phyloP scores from a whole-genome alignment of 2,329 filamentous ascomycete genomes.

The Xylaria sp. region DNA sequence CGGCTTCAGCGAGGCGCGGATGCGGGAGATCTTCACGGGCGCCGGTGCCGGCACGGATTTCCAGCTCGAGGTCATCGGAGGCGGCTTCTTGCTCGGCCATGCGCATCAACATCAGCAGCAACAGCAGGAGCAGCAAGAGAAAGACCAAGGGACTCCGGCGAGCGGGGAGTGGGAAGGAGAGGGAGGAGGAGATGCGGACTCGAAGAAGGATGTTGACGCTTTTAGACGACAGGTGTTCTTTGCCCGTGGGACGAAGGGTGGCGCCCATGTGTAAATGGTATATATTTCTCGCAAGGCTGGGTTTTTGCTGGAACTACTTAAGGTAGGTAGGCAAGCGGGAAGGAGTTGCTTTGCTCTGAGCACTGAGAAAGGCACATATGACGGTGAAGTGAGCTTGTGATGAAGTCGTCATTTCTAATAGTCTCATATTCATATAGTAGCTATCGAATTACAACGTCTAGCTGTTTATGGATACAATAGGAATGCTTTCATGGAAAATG shows the following conservation, averaged over 20 bases:
- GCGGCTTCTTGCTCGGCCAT: slow-evolving; percentile 52
- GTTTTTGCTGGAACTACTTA: too few species aligned
- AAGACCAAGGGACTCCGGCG: background rate
- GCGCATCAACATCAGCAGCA: slow-evolving; percentile 22
- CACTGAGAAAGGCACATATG: too few species aligned
- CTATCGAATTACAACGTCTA: background rate
- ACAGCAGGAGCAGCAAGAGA: background rate
- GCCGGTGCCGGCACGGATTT: slow-evolving; percentile 71
- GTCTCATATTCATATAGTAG: too few species aligned
- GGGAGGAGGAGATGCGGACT: background rate
- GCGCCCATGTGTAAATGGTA: background rate
- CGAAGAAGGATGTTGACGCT: slow-evolving; percentile 43
- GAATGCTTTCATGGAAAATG: background rate
- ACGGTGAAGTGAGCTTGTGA: too few species aligned
- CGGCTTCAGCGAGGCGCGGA: slow-evolving; percentile 71
- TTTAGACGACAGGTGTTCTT: slow-evolving; percentile 60
- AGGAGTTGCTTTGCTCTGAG: too few species aligned
- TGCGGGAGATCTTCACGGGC: slow-evolving; percentile 70
- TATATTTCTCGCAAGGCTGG: background rate
- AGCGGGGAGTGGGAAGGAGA: slow-evolving; percentile 7
- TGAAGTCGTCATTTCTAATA: too few species aligned
- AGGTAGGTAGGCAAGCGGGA: too few species aligned
- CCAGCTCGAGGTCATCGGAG: slow-evolving; percentile 64
- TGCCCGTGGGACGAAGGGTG: slow-evolving; percentile 56
- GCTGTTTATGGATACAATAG: background rate